A percentile compares a stretch with the other conserved stretches of the same genome.
Evolutionary conservation across 2,329 filamentous ascomycete species (phyloP).

Genomic region (Calonectria pseudoreteaudii): DNA sequence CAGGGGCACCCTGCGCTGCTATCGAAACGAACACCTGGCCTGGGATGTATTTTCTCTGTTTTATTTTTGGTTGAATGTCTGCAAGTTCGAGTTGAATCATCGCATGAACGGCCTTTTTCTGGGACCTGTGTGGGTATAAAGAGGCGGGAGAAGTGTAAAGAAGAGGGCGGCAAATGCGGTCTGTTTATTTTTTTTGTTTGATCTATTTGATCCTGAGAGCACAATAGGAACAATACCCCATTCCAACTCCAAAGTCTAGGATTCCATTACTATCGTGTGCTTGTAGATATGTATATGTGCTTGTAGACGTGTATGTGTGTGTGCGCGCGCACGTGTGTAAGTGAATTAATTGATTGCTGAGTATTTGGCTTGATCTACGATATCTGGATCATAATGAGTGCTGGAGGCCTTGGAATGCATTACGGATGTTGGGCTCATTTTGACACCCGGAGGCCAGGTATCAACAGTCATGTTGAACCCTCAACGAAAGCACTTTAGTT

Average conservation of each 20-base stretch:
- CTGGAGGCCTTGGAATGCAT: background rate
- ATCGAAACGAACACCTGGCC: background rate
- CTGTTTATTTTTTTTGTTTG: slow-evolving; percentile 35
- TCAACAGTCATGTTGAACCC: background rate
- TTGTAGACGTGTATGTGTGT: background rate
- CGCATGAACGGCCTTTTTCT: slow-evolving; percentile 13
- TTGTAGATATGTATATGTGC: background rate
- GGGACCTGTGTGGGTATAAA: slow-evolving; percentile 25
- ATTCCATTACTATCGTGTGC: background rate
- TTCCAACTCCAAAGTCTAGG: slow-evolving; percentile 28
- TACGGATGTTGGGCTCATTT: background rate
- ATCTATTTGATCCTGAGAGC: slow-evolving; percentile 39
- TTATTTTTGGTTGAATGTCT: slow-evolving; percentile 23
- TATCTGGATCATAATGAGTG: background rate
- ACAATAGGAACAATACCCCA: slow-evolving; percentile 46
- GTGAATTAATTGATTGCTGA: background rate
- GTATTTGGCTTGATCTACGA: background rate
- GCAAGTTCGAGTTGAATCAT: slow-evolving; percentile 17
- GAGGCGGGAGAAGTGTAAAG: slow-evolving; percentile 17
- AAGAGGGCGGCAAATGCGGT: slow-evolving; percentile 29
- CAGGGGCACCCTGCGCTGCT: slow-evolving; percentile 30
- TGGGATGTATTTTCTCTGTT: slow-evolving; percentile 8
- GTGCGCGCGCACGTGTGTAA: background rate
- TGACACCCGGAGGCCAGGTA: background rate
- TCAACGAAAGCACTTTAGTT: background rate